A percentile compares a stretch with the other conserved stretches of the same genome.
Evolutionary conservation across 2,329 filamentous ascomycete species (phyloP).

Genomic region (Huntiella omanensis): DNA sequence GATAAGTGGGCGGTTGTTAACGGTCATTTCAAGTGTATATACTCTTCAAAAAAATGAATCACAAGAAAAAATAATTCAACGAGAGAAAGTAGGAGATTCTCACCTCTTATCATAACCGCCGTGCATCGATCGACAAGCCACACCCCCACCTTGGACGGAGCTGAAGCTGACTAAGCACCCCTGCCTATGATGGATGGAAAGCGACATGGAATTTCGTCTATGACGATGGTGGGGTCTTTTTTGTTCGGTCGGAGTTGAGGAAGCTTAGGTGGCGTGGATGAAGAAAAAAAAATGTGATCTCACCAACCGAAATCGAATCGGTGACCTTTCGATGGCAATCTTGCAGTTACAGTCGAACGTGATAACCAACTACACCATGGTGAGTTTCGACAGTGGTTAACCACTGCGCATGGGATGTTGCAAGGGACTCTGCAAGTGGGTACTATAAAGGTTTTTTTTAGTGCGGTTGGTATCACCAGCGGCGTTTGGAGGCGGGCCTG

Average conservation of each 20-base stretch:
- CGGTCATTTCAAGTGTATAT: background rate
- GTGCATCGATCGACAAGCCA: too few species aligned
- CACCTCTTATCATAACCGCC: background rate
- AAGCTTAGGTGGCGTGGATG: too few species aligned
- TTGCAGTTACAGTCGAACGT: constrained; percentile 10
- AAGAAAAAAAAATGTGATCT: constrained; percentile 1
- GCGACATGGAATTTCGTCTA: too few species aligned
- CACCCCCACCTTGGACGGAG: too few species aligned
- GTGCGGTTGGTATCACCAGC: too few species aligned
- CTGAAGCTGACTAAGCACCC: too few species aligned
- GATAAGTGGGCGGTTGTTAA: constrained; percentile 38
- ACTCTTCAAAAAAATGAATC: background rate
- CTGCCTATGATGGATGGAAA: too few species aligned
- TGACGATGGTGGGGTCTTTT: too few species aligned
- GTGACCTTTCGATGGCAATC: constrained; percentile 9
- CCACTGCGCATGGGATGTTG: constrained; percentile 9
- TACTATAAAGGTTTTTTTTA: too few species aligned
- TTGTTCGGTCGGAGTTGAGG: too few species aligned
- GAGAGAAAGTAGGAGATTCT: too few species aligned
- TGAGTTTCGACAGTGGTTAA: constrained; percentile 8
- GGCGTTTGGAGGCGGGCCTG: too few species aligned
- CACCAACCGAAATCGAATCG: constrained; percentile 10
- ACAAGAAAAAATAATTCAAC: background rate
- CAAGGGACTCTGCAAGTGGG: background rate
- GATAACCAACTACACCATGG: constrained; percentile 11